Conservation (phyloP, 2,329 filamentous ascomycete species). For the Drechslerella coelobrocha region DNA sequence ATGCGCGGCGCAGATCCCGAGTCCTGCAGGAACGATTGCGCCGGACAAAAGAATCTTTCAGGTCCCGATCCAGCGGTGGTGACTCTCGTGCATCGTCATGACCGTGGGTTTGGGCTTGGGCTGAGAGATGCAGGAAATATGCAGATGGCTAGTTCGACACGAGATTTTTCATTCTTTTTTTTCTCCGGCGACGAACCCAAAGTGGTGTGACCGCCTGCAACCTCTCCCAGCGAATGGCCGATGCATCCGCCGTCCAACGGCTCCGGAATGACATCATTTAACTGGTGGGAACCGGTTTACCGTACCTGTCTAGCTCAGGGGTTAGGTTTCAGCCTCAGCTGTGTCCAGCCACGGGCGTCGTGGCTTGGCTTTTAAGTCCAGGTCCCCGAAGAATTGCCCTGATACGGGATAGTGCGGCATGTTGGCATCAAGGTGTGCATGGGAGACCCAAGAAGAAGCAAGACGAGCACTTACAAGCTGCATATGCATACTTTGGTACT, state of each 20-base stretch:
- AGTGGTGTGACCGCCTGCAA: slow-evolving; percentile 4
- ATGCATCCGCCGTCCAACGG: slow-evolving; percentile 2
- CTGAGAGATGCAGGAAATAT: not conserved
- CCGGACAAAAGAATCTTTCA: not conserved
- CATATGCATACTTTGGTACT: too few relatives aligned
- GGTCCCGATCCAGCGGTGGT: not conserved
- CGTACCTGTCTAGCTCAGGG: slow-evolving; percentile 3
- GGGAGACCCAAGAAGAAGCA: not conserved
- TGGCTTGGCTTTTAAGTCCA: not conserved
- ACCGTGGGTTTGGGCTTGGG: not conserved
- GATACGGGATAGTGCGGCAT: not conserved
- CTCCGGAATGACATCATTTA: slow-evolving; percentile 6
- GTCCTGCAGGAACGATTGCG: slow-evolving; percentile 21
- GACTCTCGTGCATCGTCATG: not conserved
- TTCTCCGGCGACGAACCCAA: slow-evolving; percentile 1
- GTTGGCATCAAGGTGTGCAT: not conserved
- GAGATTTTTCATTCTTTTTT: not conserved
- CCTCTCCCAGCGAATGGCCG: slow-evolving; percentile 1
- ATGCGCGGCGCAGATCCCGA: slow-evolving; percentile 16
- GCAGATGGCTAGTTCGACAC: too few relatives aligned
- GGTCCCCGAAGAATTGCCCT: slow-evolving; percentile 5
- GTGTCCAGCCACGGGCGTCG: not conserved
- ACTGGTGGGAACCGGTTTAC: not conserved
- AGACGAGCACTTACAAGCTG: not conserved
- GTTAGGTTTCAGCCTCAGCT: slow-evolving; percentile 2